These are phyloP conservation scores for Amphicarpaea edgeworthii DNA, from an alignment of 306 rosid genomes.

Conservation along the genomic window DNA sequence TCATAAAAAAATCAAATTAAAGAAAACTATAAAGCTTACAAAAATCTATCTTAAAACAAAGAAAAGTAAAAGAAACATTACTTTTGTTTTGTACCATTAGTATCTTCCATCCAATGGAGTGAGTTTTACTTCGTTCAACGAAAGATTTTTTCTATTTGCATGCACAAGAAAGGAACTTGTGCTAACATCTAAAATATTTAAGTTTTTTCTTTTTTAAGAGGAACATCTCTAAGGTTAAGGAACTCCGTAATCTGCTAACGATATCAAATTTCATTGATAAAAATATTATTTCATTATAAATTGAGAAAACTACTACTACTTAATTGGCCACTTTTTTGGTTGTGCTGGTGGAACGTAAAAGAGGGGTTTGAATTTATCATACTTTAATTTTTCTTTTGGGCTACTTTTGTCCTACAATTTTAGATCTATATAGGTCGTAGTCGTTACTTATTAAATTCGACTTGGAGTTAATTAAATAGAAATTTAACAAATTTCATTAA, in stretches of 20 bases:
- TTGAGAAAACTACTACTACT: no score
- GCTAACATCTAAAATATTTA: background rate
- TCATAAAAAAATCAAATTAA: no score
- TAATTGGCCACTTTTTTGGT: background rate
- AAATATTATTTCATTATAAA: no score
- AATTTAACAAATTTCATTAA: background rate
- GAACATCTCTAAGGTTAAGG: background rate
- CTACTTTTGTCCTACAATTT: background rate
- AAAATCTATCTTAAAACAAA: no score
- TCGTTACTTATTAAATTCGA: background rate
- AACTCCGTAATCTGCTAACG: background rate
- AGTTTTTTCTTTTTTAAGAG: no score
- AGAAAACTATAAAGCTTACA: no score
- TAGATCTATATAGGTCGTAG: background rate
- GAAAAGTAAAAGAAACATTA: no score
- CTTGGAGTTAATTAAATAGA: background rate
- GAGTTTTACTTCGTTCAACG: no score
- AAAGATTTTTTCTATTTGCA: background rate
- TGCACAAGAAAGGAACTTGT: background rate
- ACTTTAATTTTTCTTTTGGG: background rate
- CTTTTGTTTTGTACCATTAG: no score
- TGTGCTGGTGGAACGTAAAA: background rate
- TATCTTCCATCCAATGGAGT: no score
- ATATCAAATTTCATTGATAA: background rate
- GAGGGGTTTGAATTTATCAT: background rate